Percentiles rank a stretch among this genome's conserved stretches.
Conservation (phyloP, 306 rosid species). For the Ziziphus jujuba region DNA sequence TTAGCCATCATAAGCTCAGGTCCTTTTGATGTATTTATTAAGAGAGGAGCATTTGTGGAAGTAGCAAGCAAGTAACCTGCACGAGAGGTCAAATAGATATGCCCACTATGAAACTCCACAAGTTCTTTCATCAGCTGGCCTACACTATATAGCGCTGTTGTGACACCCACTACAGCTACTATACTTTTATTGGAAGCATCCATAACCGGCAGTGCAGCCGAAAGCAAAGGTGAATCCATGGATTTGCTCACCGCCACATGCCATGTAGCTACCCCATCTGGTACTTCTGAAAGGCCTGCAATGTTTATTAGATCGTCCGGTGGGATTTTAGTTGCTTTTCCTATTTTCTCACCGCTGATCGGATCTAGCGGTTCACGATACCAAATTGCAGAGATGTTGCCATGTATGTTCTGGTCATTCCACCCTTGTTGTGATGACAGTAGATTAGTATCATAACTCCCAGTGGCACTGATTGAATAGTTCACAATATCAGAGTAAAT, state of each 20-base stretch:
- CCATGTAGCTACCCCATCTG: slow-evolving; percentile 97
- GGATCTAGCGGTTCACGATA: slow-evolving; percentile 94
- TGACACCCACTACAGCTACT: slow-evolving; percentile 96
- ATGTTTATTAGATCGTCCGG: slow-evolving; percentile 88
- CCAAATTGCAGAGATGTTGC: slow-evolving; percentile 86
- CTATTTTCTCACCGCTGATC: slow-evolving; percentile 75
- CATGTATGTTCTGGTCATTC: slow-evolving; percentile 63
- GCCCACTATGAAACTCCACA: slow-evolving; percentile 87
- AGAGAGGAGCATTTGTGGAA: slow-evolving; percentile 76
- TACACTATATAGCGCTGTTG: slow-evolving; percentile 88
- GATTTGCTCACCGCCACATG: slow-evolving; percentile 96
- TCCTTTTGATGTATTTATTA: slow-evolving; percentile 58
- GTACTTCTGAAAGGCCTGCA: slow-evolving; percentile 84
- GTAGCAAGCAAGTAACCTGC: slow-evolving; percentile 92
- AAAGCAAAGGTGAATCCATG: slow-evolving; percentile 89
- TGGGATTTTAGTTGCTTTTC: slow-evolving; percentile 79
- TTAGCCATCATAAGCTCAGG: slow-evolving; percentile 81
- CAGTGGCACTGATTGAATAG: slow-evolving; percentile 67
- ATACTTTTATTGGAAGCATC: slow-evolving; percentile 77
- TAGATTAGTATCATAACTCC: slow-evolving; percentile 29
- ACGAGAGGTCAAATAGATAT: slow-evolving; percentile 87
- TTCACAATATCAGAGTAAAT: slow-evolving; percentile 86
- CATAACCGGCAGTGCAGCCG: slow-evolving; percentile 95
- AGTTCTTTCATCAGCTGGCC: slow-evolving; percentile 96
- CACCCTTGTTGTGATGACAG: slow-evolving; percentile 52